Evolutionary conservation across 2,329 filamentous ascomycete species (phyloP).

Genomic region (Aspergillus pseudoterreus): DNA sequence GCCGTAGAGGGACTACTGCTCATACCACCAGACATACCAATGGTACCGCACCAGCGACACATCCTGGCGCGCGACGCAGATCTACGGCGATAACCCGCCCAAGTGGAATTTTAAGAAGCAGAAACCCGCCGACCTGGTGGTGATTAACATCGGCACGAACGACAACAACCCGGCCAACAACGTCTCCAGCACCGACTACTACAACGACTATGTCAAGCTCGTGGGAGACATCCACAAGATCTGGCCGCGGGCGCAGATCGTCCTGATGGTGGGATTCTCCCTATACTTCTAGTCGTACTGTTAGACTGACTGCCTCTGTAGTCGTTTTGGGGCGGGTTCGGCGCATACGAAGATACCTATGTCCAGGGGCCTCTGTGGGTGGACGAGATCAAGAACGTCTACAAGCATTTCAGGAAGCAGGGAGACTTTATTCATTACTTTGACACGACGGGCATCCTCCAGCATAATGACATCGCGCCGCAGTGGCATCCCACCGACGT

Average conservation of each 20-base stretch:
- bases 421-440: constrained; percentile 39
- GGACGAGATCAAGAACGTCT: constrained; percentile 46
- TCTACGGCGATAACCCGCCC: constrained; percentile 36
- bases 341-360: constrained; percentile 49
- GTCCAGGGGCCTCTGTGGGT: constrained; percentile 46
- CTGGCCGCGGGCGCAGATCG: constrained; percentile 41
- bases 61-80: constrained; percentile 41
- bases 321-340: constrained; percentile 54
- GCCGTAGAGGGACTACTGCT: neutral
- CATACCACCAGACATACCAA: constrained; percentile 40
- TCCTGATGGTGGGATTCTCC: constrained; percentile 31
- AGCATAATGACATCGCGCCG: constrained; percentile 59
- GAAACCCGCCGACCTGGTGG: constrained; percentile 34
- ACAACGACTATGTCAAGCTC: constrained; percentile 37
- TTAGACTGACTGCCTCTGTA: constrained; percentile 17
- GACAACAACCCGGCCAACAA: constrained; percentile 41
- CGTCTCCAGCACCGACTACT: constrained; percentile 34
- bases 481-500: constrained; percentile 59
- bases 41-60: constrained; percentile 57
- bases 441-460: constrained; percentile 58
- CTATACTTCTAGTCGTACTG: neutral
- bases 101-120: constrained; percentile 20
- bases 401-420: constrained; percentile 3
- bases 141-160: constrained; percentile 48
- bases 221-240: constrained; percentile 37